Base-by-base conservation (phyloP, 768 basidiomycete species). In the Boletus sensibilis region DNA sequence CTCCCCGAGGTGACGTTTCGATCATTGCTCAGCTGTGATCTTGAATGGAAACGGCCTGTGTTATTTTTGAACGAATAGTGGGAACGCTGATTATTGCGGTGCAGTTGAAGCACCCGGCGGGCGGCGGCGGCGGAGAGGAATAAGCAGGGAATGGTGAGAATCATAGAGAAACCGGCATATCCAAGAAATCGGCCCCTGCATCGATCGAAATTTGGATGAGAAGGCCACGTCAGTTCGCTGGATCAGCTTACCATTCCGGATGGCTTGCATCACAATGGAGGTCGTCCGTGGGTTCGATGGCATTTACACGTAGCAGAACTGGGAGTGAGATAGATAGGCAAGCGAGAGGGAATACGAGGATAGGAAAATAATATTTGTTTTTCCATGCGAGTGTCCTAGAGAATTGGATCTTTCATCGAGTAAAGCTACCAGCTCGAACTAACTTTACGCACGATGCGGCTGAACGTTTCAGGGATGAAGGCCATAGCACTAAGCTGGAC, bases 111-210 rank as follows among this genome's bases (percentile, higher is more conserved):
- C 34, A 63, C 33, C 47, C 56, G 50, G 43, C 42, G 45, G 7
- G 61, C 61, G 4, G 71, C 57, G 18, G 35, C 29, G 54, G 51
- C 59, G 5, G 84, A 82, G 13, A 85, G 66, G 57, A 77, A 70
- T 39, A 84, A 67, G 45, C 79, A 80, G 3, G 86, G 86, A 16
- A 85, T 65, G 4, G 77, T 71, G 11, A 82, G 66, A 41, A 82
- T 52, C 54, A 85, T 74, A 0, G 85, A 78, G 8, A 78, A 64
- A 8, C 85, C 87, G 13, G 85, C 80, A 61, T 86, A 87, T 38
- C 82, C 80, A n/a, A 85, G 60, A 53, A 87, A 78, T 43, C 86
- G 82, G 31, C 82, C 76, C 87, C 87, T 88, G 52, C 2, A 44
- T 52, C 46, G 38, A 44, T 44, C 41, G 27, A 52, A 51, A n/a